Conservation (phyloP, 805 yeast species). For the Pichia nanzhaoensis region DNA sequence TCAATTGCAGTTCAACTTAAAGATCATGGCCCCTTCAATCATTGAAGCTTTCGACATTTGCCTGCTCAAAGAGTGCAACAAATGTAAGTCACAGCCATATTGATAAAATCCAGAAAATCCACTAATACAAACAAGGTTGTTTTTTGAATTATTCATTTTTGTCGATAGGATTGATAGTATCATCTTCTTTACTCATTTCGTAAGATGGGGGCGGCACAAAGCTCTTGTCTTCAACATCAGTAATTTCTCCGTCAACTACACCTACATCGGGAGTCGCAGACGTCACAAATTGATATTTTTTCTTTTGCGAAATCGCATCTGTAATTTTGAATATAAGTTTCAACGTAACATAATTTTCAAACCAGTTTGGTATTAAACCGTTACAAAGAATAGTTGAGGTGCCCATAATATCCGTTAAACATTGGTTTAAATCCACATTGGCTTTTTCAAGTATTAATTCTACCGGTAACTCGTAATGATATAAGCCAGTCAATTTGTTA, state of each 20-base stretch:
- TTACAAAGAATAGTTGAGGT: not conserved
- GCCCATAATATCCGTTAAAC: not conserved
- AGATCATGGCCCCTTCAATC: no score
- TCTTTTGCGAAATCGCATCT: slow-evolving; percentile 1
- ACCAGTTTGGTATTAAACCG: slow-evolving; percentile 4
- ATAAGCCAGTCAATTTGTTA: not conserved
- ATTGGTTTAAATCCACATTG: slow-evolving; percentile 2
- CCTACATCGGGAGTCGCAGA: slow-evolving; percentile 3
- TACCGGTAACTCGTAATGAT: not conserved
- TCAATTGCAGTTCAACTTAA: no score
- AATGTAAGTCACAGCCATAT: no score
- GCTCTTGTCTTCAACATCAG: not conserved
- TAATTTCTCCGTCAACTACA: no score
- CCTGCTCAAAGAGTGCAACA: no score
- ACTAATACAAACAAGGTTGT: not conserved
- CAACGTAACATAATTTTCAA: not conserved
- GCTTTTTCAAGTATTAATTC: not conserved
- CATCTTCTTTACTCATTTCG: not conserved
- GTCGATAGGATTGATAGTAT: not conserved
- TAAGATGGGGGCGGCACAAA: slow-evolving; percentile 6
- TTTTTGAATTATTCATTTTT: not conserved
- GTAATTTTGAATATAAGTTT: slow-evolving; percentile 1
- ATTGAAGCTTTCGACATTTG: no score
- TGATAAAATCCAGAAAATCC: no score
- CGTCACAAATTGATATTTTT: not conserved